phyloP scores from a whole-genome alignment of 2,329 filamentous ascomycete species.

The Penicillium rolfsii region DNA sequence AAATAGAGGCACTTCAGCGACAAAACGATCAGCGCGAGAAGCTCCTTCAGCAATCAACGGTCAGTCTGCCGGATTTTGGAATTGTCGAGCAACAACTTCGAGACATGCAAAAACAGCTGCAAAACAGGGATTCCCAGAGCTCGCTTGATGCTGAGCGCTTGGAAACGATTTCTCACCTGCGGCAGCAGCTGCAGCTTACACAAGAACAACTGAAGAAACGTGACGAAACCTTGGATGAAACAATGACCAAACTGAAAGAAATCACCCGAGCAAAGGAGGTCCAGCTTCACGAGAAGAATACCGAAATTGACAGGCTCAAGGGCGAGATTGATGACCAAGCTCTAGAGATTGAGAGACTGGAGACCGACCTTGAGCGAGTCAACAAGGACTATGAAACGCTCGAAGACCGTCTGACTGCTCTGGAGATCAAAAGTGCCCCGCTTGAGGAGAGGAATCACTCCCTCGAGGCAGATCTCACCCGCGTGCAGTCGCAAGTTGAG shows the following conservation, averaged over 20 bases:
- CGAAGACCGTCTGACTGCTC: slow-evolving; percentile 38
- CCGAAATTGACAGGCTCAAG: slow-evolving; percentile 43
- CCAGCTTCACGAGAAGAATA: slow-evolving; percentile 41
- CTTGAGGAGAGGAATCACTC: slow-evolving; percentile 44
- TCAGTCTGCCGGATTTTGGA: slow-evolving; percentile 26
- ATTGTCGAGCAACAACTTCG: slow-evolving; percentile 38
- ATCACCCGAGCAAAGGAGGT: slow-evolving; percentile 37
- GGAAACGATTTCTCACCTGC: slow-evolving; percentile 38
- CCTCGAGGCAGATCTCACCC: slow-evolving; percentile 41
- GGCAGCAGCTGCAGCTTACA: slow-evolving; percentile 37
- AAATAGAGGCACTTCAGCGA: slow-evolving; percentile 34
- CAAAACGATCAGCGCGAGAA: slow-evolving; percentile 33
- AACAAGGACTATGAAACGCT: slow-evolving; percentile 40
- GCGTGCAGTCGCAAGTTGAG: slow-evolving; percentile 41
- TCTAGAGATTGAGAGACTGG: slow-evolving; percentile 41
- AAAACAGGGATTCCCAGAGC: slow-evolving; percentile 27
- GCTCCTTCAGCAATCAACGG: slow-evolving; percentile 29
- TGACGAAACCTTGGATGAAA: slow-evolving; percentile 40
- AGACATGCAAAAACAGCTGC: slow-evolving; percentile 38
- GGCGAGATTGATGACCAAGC: slow-evolving; percentile 40
- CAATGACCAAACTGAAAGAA: slow-evolving; percentile 38
- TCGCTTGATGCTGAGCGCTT: slow-evolving; percentile 34
- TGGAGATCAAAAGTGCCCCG: slow-evolving; percentile 41
- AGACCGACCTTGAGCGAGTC: slow-evolving; percentile 38
- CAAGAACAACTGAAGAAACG: slow-evolving; percentile 43